Percentiles rank a stretch among this genome's conserved stretches.
These are phyloP conservation scores for Diaporthe capsici DNA, from an alignment of 2,329 filamentous ascomycete genomes.

Conservation along the genomic window DNA sequence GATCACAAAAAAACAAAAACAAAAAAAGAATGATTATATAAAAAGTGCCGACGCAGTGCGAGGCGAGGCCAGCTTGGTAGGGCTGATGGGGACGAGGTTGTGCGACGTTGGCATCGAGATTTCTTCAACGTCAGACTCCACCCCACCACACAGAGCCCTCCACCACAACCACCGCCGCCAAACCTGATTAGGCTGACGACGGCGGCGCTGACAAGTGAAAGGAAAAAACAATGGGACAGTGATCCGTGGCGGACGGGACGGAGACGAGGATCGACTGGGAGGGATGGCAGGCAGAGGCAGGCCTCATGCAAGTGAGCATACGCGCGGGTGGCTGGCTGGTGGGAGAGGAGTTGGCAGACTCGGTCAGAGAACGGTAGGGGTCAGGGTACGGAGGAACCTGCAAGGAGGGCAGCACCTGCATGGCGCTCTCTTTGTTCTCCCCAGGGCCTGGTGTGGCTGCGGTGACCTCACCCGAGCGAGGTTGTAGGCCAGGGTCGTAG, in stretches of 20 bases:
- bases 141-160: slow-evolving; percentile 22
- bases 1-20: background rate
- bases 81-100: slow-evolving; percentile 39
- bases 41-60: slow-evolving; percentile 40
- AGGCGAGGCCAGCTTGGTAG: slow-evolving; percentile 37
- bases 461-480: background rate
- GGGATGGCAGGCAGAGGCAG: background rate
- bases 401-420: slow-evolving; percentile 2
- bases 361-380: slow-evolving; percentile 27
- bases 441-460: slow-evolving; percentile 8
- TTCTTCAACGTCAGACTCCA: slow-evolving; percentile 34
- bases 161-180: background rate
- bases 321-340: slow-evolving; percentile 30
- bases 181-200: slow-evolving; percentile 7
- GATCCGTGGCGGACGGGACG: slow-evolving; percentile 3
- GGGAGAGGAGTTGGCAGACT: slow-evolving; percentile 1
- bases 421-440: background rate
- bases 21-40: slow-evolving; percentile 30
- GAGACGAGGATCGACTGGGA: slow-evolving; percentile 21
- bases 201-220: slow-evolving; percentile 14
- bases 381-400: slow-evolving; percentile 16
- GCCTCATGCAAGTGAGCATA: slow-evolving; percentile 24
- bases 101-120: slow-evolving; percentile 39
- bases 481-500: slow-evolving; percentile 4
- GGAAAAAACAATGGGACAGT: background rate